Percentiles rank a stretch among this genome's conserved stretches.
phyloP scores from a whole-genome alignment of 495 filamentous ascomycete species.

The Halenospora varia region DNA sequence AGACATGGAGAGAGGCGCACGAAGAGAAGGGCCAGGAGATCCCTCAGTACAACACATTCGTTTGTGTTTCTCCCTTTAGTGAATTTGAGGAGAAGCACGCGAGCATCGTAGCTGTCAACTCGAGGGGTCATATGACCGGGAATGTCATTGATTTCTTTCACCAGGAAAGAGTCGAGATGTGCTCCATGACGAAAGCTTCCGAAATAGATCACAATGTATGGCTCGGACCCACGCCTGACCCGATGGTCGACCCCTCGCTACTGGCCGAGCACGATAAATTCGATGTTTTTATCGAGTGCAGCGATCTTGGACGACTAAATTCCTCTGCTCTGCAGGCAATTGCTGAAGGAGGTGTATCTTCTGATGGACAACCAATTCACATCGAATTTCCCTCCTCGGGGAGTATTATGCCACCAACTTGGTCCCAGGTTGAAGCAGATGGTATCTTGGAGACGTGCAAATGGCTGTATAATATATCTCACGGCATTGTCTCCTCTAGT shows the following conservation, averaged over 20 bases:
- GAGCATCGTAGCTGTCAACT: slow-evolving; percentile 69
- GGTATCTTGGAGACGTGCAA: slow-evolving; percentile 79
- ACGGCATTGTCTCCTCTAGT: slow-evolving; percentile 42
- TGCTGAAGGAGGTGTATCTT: slow-evolving; percentile 25
- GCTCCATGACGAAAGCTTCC: slow-evolving; percentile 80
- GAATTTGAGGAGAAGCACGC: slow-evolving; percentile 70
- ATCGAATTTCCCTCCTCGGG: slow-evolving; percentile 92
- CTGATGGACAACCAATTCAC: slow-evolving; percentile 36
- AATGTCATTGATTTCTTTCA: slow-evolving; percentile 88
- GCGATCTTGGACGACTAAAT: slow-evolving; percentile 69
- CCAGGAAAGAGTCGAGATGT: slow-evolving; percentile 90
- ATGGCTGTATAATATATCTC: slow-evolving; percentile 81
- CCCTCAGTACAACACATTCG: slow-evolving; percentile 79
- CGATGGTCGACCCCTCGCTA: slow-evolving; percentile 25
- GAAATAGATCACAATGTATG: slow-evolving; percentile 88
- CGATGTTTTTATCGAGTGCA: slow-evolving; percentile 82
- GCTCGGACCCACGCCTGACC: slow-evolving; percentile 84
- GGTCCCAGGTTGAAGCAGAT: slow-evolving; percentile 73
- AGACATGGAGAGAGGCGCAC: slow-evolving; percentile 63
- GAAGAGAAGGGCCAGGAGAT: slow-evolving; percentile 48
- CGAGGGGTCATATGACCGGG: slow-evolving; percentile 66
- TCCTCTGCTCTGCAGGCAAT: slow-evolving; percentile 47
- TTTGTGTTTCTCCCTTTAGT: slow-evolving; percentile 61
- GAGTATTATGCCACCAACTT: slow-evolving; percentile 77
- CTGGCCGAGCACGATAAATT: slow-evolving; percentile 41